Conservation (phyloP, 768 basidiomycete genomes). For the Lactifluus subvellereus region DNA sequence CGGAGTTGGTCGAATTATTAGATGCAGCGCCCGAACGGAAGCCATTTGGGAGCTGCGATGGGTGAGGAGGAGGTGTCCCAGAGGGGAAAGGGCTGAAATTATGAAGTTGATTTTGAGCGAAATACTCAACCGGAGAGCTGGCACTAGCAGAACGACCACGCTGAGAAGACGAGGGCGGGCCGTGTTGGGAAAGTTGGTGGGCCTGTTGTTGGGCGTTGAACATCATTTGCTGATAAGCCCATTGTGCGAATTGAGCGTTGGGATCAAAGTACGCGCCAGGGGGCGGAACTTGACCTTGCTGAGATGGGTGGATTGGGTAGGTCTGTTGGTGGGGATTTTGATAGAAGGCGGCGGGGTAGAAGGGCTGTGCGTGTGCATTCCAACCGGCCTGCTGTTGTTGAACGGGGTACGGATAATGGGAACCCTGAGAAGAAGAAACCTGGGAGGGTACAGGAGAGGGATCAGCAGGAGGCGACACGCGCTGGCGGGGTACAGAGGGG, state of each 20-base stretch:
- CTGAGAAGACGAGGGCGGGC: constrained; percentile 36
- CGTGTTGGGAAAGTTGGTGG: constrained; percentile 21
- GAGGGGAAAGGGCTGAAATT: constrained; percentile 62
- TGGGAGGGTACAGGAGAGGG: constrained; percentile 32
- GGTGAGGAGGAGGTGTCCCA: constrained; percentile 63
- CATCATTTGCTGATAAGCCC: constrained; percentile 93
- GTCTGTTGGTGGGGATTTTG: constrained; percentile 63
- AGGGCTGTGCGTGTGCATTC: constrained; percentile 66
- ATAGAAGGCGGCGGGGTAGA: constrained; percentile 67
- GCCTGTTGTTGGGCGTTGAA: constrained; percentile 44
- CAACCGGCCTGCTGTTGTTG: constrained; percentile 68
- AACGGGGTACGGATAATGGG: constrained; percentile 61
- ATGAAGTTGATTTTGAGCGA: constrained; percentile 47
- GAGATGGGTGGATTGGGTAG: constrained; percentile 40
- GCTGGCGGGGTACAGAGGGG: constrained; percentile 44
- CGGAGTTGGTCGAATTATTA: constrained; percentile 35
- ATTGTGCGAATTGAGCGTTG: constrained; percentile 72
- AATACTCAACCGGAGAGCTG: constrained; percentile 47
- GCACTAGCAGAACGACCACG: constrained; percentile 36
- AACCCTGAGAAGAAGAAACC: constrained; percentile 34
- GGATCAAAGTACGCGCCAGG: constrained; percentile 70
- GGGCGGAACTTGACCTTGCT: constrained; percentile 37
- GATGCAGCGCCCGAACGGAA: constrained; percentile 31
- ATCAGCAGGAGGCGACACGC: constrained; percentile 57
- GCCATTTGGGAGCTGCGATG: constrained; percentile 39